Base-by-base conservation (phyloP, 2,329 filamentous ascomycete species). In the Decorospora gaudefroyi region DNA sequence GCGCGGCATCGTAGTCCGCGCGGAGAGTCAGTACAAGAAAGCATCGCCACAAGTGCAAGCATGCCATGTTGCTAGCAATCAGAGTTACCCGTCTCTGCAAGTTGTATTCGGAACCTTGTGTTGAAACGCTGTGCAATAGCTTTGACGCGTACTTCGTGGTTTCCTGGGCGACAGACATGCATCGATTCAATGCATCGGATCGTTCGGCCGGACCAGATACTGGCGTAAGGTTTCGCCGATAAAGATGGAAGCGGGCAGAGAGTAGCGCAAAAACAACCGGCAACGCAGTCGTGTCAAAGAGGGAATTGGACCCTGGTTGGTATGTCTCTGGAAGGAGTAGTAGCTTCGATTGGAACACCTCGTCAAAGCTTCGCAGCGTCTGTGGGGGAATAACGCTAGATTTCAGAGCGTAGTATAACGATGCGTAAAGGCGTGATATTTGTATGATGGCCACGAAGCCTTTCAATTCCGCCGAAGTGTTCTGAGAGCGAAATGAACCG, bases 1-100 rank as follows among this genome's bases (percentile, higher is more conserved):
- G 71, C 0, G 92, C 91, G 2, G 84, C 79, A 4, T 86, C 81
- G 62, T 86, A 87, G 37, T 89, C 85, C 28, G 85, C 85, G 1
- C 82, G 81, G 37, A 95, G 82, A 15, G 92, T 80, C 4, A 96
- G 76, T 43, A 96, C 84, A 1, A 97, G 78, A 1, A 87, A 80
- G 62, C 87, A 95, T 15, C 92, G 86, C 82, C 95, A 96, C 30
- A 96, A 78, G 66, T 97, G 93, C 10, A 83, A 84, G 43, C 89
- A 87, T 6, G 95, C 77, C 56, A 92, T 81, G 3, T 86, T 83
- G 1, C 86, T 89, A 3, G 89, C 84, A 8, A 84, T 82, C 22
- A 84, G 81, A 4, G 82, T 79, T 1, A 90, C 75, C 7, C 80
- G n/a, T 76, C 3, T 79, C 73, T 17, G 79, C 81, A 83, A 28